These are phyloP conservation scores for Neurospora sp. DNA, from an alignment of 2,329 filamentous ascomycete species.

Conservation along the genomic window DNA sequence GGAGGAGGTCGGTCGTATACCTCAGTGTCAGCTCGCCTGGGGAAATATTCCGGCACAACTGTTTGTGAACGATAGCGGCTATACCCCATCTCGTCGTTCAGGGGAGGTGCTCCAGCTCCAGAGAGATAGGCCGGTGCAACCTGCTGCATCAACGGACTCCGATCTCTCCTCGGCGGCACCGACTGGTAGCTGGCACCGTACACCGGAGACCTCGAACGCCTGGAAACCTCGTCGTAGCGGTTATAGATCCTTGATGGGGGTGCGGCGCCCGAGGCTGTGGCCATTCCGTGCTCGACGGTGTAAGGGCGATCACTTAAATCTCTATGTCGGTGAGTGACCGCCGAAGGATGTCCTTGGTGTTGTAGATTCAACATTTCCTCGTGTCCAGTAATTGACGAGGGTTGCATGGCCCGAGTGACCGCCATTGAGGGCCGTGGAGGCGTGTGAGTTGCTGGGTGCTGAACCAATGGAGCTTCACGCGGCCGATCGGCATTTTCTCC, in stretches of 20 bases:
- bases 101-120: slow-evolving; percentile 13
- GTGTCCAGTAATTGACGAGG: neutral
- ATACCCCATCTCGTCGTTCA: slow-evolving; percentile 1
- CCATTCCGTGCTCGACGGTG: slow-evolving; percentile 4
- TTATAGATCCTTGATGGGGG: neutral
- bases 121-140: slow-evolving; percentile 9
- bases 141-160: neutral
- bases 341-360: slow-evolving; percentile 3
- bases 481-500: neutral
- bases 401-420: neutral
- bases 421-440: neutral
- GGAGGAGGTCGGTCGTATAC: slow-evolving; percentile 20
- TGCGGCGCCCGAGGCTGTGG: neutral
- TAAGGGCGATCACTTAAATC: slow-evolving; percentile 7
- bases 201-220: neutral
- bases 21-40: slow-evolving; percentile 14
- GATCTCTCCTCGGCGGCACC: neutral
- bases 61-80: neutral
- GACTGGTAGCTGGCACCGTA: neutral
- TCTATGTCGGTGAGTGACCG: neutral
- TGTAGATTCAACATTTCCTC: neutral
- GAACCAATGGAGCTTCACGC: neutral
- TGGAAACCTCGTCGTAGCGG: neutral
- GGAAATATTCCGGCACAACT: slow-evolving; percentile 1
- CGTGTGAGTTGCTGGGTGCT: neutral